phyloP scores from a whole-genome alignment of 495 filamentous ascomycete genomes.

The Poronia punctata region DNA sequence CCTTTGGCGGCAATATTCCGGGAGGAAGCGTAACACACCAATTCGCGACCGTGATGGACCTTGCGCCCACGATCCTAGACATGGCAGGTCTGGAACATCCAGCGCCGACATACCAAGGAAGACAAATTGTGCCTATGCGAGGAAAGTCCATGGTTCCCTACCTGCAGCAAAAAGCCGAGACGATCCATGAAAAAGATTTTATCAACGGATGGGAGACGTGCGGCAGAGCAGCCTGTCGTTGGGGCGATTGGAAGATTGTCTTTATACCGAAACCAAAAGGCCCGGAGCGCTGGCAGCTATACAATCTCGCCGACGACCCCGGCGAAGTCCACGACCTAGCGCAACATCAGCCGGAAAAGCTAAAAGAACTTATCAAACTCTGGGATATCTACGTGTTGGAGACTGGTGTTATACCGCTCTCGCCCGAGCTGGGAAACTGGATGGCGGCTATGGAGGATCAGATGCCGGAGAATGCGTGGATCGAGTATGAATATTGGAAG shows the following conservation, averaged over 20 bases:
- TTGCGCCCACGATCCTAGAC: constrained; percentile 53
- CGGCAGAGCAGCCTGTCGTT: constrained; percentile 31
- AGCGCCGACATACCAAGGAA: constrained; percentile 47
- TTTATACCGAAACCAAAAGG: constrained; percentile 28
- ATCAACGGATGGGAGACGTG: constrained; percentile 35
- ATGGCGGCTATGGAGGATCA: constrained; percentile 56
- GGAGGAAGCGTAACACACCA: constrained; percentile 45
- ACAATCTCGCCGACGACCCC: constrained; percentile 31
- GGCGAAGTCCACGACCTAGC: constrained; percentile 35
- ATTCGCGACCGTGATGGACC: constrained; percentile 60
- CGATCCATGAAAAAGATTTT: constrained; percentile 33
- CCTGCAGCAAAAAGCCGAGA: constrained; percentile 20
- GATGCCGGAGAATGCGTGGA: constrained; percentile 63
- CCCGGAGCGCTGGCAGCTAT: constrained; percentile 29
- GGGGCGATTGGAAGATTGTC: constrained; percentile 36
- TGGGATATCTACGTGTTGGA: constrained; percentile 49
- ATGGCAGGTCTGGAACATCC: constrained; percentile 57
- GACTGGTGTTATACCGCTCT: constrained; percentile 43
- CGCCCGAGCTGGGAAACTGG: constrained; percentile 33
- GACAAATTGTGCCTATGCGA: constrained; percentile 53
- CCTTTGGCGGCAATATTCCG: constrained; percentile 25
- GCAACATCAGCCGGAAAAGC: constrained; percentile 18
- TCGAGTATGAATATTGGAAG: constrained; percentile 65
- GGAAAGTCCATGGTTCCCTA: constrained; percentile 37
- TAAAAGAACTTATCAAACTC: constrained; percentile 27